Base-by-base conservation (phyloP, 2,329 filamentous ascomycete genomes). In the Sclerotinia nivalis region DNA sequence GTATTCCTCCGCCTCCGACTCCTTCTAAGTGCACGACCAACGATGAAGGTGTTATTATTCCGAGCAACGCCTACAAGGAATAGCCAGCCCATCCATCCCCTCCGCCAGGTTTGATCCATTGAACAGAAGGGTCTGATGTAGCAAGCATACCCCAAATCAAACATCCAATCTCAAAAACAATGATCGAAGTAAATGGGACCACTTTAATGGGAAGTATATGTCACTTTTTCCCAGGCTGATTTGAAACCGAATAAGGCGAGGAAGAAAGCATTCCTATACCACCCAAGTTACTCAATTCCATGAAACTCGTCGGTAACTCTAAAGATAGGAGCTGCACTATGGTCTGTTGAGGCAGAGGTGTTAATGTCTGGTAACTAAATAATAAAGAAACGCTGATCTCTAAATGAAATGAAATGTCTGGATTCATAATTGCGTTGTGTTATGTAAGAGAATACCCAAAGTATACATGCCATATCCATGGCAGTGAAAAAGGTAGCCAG, bases 11-110 rank as follows among this genome's bases (percentile, higher is more conserved):
- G 20, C 81, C 82, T 0, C 83, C 84, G 0, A 83, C 70, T 0
- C 84, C 84, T 72, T 85, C 84, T 6, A 86, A 86, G 70, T 8
- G 82, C 83, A 5, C 84, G 78, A 0, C 80, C 83, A 1, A 77
- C 80, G 61, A 86, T 81, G 28, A 85, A 75, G 77, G 79, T 80
- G 31, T 71, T 73, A 34, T 75, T 76, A 58, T 70, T 77, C 22
- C n/a, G 10, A 37, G 54, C 10, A 56, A n/a, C 54, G 22, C 54
- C 31, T 56, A 56, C 6, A n/a, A 1, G 6, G 4, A 10, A 56
- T 22, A 37, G 20, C 22, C n/a, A 22, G 18, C 18, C 10, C 18
- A 56, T n/a, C 37, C 13, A 31, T 56, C 15, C 4, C 7, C 22
- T 8, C 13, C 9, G 10, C 3, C 31, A n/a, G 10, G 1, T n/a